Conservation (phyloP, 2,329 filamentous ascomycete species). For the Botrytis byssoidea region DNA sequence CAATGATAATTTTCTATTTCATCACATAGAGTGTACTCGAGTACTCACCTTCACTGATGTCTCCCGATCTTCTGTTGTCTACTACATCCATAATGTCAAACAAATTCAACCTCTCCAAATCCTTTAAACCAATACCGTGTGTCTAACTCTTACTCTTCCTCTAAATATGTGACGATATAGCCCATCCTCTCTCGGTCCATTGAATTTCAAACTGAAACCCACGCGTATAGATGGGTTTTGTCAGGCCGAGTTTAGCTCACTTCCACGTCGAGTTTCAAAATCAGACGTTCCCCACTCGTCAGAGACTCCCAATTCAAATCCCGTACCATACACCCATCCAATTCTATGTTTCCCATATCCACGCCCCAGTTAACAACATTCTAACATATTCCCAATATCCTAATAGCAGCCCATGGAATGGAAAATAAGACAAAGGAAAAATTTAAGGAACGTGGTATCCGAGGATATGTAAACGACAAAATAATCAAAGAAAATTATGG, state of each 20-base stretch:
- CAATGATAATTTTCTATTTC: neutral
- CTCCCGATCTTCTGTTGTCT: too few species aligned
- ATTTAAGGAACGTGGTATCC: neutral
- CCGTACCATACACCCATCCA: conserved; percentile 9
- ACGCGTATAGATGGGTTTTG: neutral
- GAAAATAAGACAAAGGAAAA: neutral
- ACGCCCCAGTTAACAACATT: neutral
- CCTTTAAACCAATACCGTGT: neutral
- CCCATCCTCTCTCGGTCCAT: neutral
- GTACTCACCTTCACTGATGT: neutral
- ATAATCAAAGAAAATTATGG: conserved; percentile 13
- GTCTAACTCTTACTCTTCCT: neutral
- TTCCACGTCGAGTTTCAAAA: neutral
- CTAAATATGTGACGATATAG: neutral
- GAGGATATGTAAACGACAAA: neutral
- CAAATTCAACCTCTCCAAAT: neutral
- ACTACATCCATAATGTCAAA: neutral
- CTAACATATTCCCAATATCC: neutral
- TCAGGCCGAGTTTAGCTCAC: neutral
- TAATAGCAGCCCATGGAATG: neutral
- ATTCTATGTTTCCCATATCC: conserved; percentile 12
- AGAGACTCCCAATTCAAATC: conserved; percentile 1
- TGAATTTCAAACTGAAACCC: neutral
- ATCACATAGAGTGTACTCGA: neutral
- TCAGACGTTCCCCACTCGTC: neutral